Evolutionary conservation across 202 grass and related monocot species (phyloP), one percentile per base, ranked within the genome.

Genomic region (Tripidium arundinaceum): DNA sequence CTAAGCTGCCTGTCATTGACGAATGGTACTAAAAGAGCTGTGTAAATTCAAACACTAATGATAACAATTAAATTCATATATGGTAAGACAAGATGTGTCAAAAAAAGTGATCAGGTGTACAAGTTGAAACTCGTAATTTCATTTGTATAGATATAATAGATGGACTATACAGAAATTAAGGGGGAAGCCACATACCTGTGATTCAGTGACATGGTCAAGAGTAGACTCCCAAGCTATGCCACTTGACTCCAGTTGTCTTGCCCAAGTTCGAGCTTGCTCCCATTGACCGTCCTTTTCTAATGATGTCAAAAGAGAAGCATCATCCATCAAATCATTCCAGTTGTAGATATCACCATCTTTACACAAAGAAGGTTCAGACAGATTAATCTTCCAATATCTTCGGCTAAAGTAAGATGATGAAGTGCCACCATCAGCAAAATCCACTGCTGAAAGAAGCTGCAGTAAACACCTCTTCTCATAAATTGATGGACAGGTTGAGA

Each of bases 211-310:
- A 93, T 94, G 95, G 59, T 98, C 88, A 89, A 81, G 80, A 73
- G 89, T 89, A 81, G 86, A 94, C 77, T 98, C 93, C 92, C 86
- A 91, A 82, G 88, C 83, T 72, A 79, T 46, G 75, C 81, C 87
- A 83, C 84, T 87, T 21, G 81, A 92, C 76, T 93, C 90, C n/a
- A 98, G 88, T 77, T 93, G 95, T 41, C 77, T 83, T 68, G 92
- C 95, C 95, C 95, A 98, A 71, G 80, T 93, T 66, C 95, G 92
- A 76, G 95, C 95, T 83, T 93, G 79, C 65, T 94, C 92, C 95
- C 92, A 98, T 75, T 80, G 68, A 33, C 92, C 92, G 64, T 88
- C 90, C 45, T 87, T 98, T 73, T 94, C 92, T 72, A 94, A 73
- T 83, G 88, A 78, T 84, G 81, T 78, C 71, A 98, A 91, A 58